Base-by-base conservation (phyloP, 2,329 filamentous ascomycete genomes). In the Arthroderma sp. region DNA sequence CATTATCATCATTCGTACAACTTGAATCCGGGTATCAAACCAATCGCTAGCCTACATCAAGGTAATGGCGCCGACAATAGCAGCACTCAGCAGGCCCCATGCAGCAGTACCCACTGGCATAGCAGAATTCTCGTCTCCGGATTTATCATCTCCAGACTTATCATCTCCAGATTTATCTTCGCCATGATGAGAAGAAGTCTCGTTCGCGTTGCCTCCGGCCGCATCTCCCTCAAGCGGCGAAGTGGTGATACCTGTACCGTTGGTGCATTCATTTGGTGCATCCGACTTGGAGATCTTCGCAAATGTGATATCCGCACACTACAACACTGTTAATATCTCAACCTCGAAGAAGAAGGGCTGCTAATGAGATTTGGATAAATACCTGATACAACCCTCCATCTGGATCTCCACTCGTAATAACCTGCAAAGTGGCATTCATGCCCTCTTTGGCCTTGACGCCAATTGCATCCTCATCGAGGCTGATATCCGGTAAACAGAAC, bases 301-400 rank as follows among this genome's bases (percentile, higher is more conserved):
- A 65, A 88, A 80, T 28, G 75, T 79, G 52, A 87, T 75, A 54
- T 88, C 83, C 56, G 82, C 80, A 61, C 83, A 88, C 78, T 81
- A 48, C 33, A 39, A 33, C 36, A 7, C 8, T n/a, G 11, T 43
- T 31, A 43, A 10, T 34, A 39, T 11, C 29, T 4, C 15, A 6
- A 31, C 32, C 7, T 28, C 3, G n/a, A 29, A 8, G 38, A 9
- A 5, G 6, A 31, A 40, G 8, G 0, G 30, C 15, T 11, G 4
- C 15, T 39, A 5, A 8, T 6, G 22, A 38, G 28, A 33, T 27
- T 8, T 27, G 10, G 29, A 10, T 10, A 22, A 70, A 55, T 60
- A 76, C 73, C 62, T 80, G 83, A 63, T 85, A 87, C 30, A 87
- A 64, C 10, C 81, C 78, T 34, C 69, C 71, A 15, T 69, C 73